A percentile compares a stretch with the other conserved stretches of the same genome.
These are phyloP conservation scores for Nyssa sinensis DNA, from an alignment of 148 eudicot genomes.

Conservation along the genomic window DNA sequence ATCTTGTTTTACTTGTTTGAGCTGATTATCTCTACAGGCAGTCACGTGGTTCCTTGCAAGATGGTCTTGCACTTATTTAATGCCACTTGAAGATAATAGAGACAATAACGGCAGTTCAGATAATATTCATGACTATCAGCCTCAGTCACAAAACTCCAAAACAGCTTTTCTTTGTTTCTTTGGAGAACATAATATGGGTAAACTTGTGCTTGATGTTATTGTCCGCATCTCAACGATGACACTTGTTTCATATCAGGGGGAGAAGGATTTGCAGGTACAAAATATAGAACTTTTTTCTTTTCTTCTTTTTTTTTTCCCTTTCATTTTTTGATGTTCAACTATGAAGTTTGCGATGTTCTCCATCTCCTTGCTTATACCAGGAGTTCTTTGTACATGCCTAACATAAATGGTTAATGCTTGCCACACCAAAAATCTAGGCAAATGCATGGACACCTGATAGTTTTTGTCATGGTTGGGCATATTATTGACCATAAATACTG, in stretches of 20 bases:
- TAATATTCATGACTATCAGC: constrained; percentile 20
- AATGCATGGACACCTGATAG: too few relatives aligned
- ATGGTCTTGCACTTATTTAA: constrained; percentile 85
- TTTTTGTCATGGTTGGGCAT: too few relatives aligned
- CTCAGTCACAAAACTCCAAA: constrained; percentile 33
- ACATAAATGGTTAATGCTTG: too few relatives aligned
- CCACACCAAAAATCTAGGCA: too few relatives aligned
- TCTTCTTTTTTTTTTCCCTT: not conserved
- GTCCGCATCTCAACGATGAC: constrained; percentile 66
- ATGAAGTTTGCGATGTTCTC: constrained; percentile 1
- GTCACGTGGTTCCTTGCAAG: constrained; percentile 91
- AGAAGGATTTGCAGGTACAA: constrained; percentile 89
- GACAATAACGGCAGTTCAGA: constrained; percentile 16
- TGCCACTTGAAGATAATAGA: constrained; percentile 53
- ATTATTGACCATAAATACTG: too few relatives aligned
- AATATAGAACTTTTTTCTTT: not conserved
- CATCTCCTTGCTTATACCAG: constrained; percentile 1
- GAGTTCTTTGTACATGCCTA: not conserved
- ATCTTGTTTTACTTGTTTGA: constrained; percentile 16
- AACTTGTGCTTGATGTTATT: constrained; percentile 56
- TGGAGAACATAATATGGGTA: constrained; percentile 71
- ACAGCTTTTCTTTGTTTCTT: constrained; percentile 52
- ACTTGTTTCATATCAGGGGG: constrained; percentile 80
- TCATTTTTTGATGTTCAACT: not conserved
- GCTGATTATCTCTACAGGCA: constrained; percentile 53